Evolutionary conservation across 768 basidiomycete genomes (phyloP), one percentile per base, ranked within the genome.

Genomic region (Suillus luteus): DNA sequence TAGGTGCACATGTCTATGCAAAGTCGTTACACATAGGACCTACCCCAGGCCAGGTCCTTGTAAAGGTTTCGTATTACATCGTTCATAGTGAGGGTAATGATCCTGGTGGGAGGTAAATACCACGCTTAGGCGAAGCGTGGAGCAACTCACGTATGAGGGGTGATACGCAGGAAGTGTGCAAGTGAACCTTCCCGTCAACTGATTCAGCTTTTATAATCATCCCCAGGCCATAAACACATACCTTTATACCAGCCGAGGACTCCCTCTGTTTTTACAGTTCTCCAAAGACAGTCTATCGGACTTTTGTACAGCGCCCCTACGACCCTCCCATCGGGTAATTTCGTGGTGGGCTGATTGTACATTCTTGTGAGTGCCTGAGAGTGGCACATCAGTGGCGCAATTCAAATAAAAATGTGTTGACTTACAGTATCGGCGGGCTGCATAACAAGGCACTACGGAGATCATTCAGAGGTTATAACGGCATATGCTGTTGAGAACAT

Each of bases 211-310:
- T 59, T n/a, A 22, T 11, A 8, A 61, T 58, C 22, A 49, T 59
- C 48, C n/a, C 24, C 33, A 4, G 12, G 46, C 22, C 60, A 55
- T 22, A 41, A 63, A n/a, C 22, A 66, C 70, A 58, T 67, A 86
- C 94, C 96, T 81, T 98, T 98, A 80, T 99, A 99, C 91, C 91
- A 93, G n/a, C 94, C 97, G 27, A 85, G 80, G 11, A 95, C 77
- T 38, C 97, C 97, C 78, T 99, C 97, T 0, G 89, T 80, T 73
- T 88, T 88, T 67, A 93, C 84, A 0, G 97, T 99, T 81, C 97
- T 98, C 93, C 92, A 96, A 58, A 99, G 80, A 78, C 96, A 98
- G 70, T 98, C 95, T 69, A 98, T 88, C 4, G 96, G 96, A 71
- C 91, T 95, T 75, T 84, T 91, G 78, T 99, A 97, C 22, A 96